phyloP scores from a whole-genome alignment of 768 basidiomycete species.

The Rhodotorula taiwanensis region DNA sequence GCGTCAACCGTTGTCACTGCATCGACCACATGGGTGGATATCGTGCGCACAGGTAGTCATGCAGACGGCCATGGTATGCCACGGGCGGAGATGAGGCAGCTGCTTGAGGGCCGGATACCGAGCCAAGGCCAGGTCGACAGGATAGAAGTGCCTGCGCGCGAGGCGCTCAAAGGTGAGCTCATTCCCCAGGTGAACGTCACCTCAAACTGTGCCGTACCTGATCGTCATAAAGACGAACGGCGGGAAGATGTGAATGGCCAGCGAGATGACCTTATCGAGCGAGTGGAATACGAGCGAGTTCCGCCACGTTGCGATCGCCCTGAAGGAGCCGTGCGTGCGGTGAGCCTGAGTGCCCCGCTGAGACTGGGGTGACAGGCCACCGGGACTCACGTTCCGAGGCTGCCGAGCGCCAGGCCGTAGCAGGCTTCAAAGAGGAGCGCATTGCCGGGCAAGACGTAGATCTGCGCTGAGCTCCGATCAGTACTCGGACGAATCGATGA shows the following conservation, averaged over 20 bases:
- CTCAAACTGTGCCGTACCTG: conserved; percentile 51
- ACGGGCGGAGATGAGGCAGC: conserved; percentile 64
- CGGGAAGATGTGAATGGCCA: conserved; percentile 91
- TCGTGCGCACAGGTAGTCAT: conserved; percentile 66
- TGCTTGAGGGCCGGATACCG: conserved; percentile 71
- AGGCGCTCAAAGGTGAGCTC: background rate
- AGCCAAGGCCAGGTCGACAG: conserved; percentile 58
- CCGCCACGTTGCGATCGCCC: conserved; percentile 95
- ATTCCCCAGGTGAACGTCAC: no score
- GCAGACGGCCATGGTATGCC: conserved; percentile 67
- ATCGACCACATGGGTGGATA: background rate
- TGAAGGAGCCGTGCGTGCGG: conserved; percentile 47
- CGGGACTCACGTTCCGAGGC: conserved; percentile 35
- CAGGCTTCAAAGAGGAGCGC: conserved; percentile 78
- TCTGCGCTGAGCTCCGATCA: conserved; percentile 27
- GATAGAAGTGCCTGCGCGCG: conserved; percentile 71
- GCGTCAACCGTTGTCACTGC: background rate
- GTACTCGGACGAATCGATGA: background rate
- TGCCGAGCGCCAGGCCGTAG: conserved; percentile 80
- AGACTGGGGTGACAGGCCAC: no score
- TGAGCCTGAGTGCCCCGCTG: no score
- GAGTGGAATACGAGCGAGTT: conserved; percentile 98
- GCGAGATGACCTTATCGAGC: conserved; percentile 82
- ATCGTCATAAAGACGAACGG: conserved; percentile 88
- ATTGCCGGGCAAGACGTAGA: conserved; percentile 80